Base-by-base conservation (phyloP, 2,329 filamentous ascomycete species). In the Penicillium fuscoglaucum region DNA sequence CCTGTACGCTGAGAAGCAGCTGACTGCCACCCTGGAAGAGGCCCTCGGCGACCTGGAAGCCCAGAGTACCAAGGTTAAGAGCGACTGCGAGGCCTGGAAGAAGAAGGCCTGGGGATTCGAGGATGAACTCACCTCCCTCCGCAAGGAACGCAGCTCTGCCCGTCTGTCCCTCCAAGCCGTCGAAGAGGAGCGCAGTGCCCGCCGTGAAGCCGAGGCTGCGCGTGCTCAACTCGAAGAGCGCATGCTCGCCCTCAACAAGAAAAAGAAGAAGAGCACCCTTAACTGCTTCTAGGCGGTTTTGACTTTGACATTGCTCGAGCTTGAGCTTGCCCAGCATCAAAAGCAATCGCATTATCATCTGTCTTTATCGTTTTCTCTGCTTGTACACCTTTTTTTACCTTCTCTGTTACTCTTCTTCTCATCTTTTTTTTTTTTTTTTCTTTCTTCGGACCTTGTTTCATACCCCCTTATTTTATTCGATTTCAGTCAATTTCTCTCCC, bases 121-220 rank as follows among this genome's bases (percentile, higher is more conserved):
- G 74, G 81, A 84, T 87, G 77, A 82, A 68, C 67, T 82, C 46
- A 63, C 72, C 49, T 75, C 76, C 43, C 76, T 87, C 64, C 80
- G 80, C 68, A 85, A 86, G 68, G 84, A 87, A 72, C 79, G 82
- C 58, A 82, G 79, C 67, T 82, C 80, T 39, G 83, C 83, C 35
- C 80, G 87, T 33, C 82, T 87, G 62, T 87, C 84, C 63, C 84
- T 98, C 66, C 91, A 96, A 74, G 90, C 92, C 61, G 91, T 98
- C 24, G 96, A 99, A 74, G 93, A 99, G 77, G 95, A 99, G 83
- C 87, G 93, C 68, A 93, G 91, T 80, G 96, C 96, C 79, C 84
- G 95, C 60, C 84, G 91, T 64, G 90, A 93, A 62, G 93, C 96
- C 37, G 95, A 99, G 80, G 87, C 90, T 64, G 95, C 95, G 44